Conservation (phyloP, 106 monocot genomes). For the Triglochin maritima region DNA sequence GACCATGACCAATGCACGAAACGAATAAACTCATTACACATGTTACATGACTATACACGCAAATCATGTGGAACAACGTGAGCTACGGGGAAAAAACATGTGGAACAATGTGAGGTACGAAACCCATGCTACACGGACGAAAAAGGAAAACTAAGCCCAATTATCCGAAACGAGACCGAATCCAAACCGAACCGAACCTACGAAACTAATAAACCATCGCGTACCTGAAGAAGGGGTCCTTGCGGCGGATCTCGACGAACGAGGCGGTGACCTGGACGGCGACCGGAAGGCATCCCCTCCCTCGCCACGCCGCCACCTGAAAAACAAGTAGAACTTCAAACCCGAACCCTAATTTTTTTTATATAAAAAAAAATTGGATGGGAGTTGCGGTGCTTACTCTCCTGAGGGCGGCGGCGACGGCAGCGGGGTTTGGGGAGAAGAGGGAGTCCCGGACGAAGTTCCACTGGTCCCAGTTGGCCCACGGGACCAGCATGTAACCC, state of each 20-base stretch:
- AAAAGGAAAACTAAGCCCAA: too few species aligned
- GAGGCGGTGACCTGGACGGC: slow-evolving; percentile 63
- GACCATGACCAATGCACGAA: too few species aligned
- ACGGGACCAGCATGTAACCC: slow-evolving; percentile 80
- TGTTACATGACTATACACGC: too few species aligned
- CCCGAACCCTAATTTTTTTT: background rate
- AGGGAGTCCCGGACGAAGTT: slow-evolving; percentile 49
- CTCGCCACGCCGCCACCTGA: slow-evolving; percentile 68
- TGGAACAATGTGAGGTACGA: too few species aligned
- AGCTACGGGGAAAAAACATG: too few species aligned
- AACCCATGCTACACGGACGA: too few species aligned
- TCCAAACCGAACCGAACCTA: too few species aligned
- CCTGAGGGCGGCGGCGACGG: slow-evolving; percentile 43
- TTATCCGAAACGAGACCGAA: too few species aligned
- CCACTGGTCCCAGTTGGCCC: slow-evolving; percentile 94
- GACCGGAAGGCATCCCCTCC: slow-evolving; percentile 62
- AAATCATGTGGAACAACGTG: too few species aligned
- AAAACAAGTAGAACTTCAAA: background rate
- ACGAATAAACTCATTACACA: too few species aligned
- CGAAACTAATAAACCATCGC: too few species aligned
- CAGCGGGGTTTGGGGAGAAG: slow-evolving; percentile 59
- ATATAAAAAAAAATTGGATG: background rate
- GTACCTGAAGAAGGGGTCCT: slow-evolving; percentile 80
- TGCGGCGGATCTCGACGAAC: slow-evolving; percentile 69
- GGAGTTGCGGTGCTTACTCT: slow-evolving; percentile 21